Base-by-base conservation (phyloP, 371 early-diverging fungal genomes). In the Mortierella sp. region DNA sequence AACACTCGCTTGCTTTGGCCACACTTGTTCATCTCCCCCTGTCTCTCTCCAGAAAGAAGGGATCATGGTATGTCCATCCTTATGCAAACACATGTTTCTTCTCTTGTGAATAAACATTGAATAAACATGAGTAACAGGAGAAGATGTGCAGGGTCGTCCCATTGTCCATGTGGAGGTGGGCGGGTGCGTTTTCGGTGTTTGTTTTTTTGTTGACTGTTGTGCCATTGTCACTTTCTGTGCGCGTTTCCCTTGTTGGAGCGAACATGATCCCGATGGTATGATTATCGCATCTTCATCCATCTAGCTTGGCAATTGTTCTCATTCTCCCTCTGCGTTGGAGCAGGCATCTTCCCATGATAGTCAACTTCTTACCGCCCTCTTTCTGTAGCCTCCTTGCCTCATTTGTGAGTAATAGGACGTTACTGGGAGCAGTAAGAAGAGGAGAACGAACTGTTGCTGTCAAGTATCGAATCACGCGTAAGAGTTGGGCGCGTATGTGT, bases 391-490 rank as follows among this genome's bases (percentile, higher is more conserved):
- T 50, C 50, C 3, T 40, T 67, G 67, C 19, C 5, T 34, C 31
- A 31, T 31, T 13, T 34, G 37, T 37, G 21, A 21, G 8, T 64
- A 37, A 67, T 10, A 24, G 11, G 37, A 10, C 34, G 24, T 28
- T 59, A 19, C 37, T 67, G 37, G n/a, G 11, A 61, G 10, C 24
- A 40, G 67, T 67, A 67, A 37, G 9, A 67, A 3, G 34, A 67
- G 21, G 19, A 40, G 24, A 61, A 6, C 61, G 31, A 61, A 61
- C 8, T 37, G 67, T 40, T 24, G 67, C 34, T 67, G 40, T 24
- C 67, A 40, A 37, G 67, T 67, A 67, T 21, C 3, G 67, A 40
- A 37, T 67, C 67, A 67, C 67, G 67, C 67, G 67, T 67, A 67
- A n/a, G 43, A 21, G 61, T 61, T 61, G 43, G 19, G 34, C 34